Conservation (phyloP, 345 rosid genomes). For the Firmiana major region DNA sequence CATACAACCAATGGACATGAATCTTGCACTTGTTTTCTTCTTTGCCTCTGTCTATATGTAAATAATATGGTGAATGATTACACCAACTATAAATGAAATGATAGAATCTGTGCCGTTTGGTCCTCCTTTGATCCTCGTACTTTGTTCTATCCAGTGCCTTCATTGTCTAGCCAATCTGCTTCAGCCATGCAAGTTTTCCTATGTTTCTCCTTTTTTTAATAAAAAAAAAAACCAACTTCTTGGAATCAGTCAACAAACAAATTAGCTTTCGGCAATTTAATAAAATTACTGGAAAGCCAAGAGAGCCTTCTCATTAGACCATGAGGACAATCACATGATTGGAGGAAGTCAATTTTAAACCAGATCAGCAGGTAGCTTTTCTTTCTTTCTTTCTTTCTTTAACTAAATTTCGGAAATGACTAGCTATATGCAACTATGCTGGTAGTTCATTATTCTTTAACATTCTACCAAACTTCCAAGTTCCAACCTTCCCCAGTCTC, state of each 20-base stretch:
- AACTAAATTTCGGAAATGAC: background rate
- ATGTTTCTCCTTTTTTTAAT: background rate
- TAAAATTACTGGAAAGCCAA: background rate
- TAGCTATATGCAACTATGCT: background rate
- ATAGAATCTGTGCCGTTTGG: background rate
- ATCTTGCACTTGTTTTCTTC: constrained; percentile 15
- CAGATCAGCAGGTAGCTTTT: background rate
- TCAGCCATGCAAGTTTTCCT: background rate
- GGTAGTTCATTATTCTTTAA: constrained; percentile 10
- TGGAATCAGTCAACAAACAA: background rate
- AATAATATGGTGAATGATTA: constrained; percentile 2
- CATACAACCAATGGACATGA: constrained; percentile 1
- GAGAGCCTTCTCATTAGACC: constrained; percentile 8
- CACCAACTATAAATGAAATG: constrained; percentile 2
- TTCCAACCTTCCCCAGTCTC: background rate
- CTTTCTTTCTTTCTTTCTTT: background rate
- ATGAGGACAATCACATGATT: constrained; percentile 10
- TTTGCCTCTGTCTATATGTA: background rate
- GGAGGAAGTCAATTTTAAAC: background rate
- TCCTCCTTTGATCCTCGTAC: background rate
- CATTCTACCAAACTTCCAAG: background rate
- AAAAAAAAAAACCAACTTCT: background rate
- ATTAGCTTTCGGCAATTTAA: constrained; percentile 12
- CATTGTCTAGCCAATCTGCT: background rate
- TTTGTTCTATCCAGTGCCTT: background rate